Evolutionary conservation across 345 rosid species (phyloP).

Genomic region (Microthlaspi erraticum): DNA sequence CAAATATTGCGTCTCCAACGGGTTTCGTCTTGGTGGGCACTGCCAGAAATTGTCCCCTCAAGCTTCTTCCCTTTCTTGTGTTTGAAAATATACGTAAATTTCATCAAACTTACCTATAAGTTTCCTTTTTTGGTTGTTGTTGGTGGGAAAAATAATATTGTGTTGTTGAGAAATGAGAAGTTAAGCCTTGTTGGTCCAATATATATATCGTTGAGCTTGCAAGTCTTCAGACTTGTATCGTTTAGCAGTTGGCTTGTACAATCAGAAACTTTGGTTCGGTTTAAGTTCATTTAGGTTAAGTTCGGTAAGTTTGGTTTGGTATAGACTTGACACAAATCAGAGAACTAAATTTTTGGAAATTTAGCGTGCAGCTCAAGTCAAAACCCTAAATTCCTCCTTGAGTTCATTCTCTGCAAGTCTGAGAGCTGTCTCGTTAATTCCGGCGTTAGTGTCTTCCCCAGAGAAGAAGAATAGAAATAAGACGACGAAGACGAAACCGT

Average conservation of each 20-base stretch:
- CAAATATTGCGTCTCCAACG: constrained; percentile 39
- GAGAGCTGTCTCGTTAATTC: too few species aligned
- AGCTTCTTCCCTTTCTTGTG: constrained; percentile 39
- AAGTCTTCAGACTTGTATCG: background rate
- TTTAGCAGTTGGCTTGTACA: too few species aligned
- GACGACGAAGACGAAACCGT: too few species aligned
- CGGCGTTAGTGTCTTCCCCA: too few species aligned
- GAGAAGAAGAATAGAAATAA: too few species aligned
- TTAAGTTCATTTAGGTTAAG: background rate
- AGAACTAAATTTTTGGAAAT: too few species aligned
- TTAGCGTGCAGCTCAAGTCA: too few species aligned
- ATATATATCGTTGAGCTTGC: background rate
- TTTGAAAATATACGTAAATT: constrained; percentile 36
- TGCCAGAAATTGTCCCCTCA: constrained; percentile 43
- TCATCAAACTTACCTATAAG: background rate
- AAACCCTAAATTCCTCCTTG: too few species aligned
- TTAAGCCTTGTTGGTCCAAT: constrained; percentile 5
- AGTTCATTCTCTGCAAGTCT: too few species aligned
- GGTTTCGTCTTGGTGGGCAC: constrained; percentile 44
- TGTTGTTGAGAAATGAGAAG: constrained; percentile 14
- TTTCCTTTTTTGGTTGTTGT: constrained; percentile 12
- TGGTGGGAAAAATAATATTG: constrained; percentile 21
- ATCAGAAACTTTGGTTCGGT: too few species aligned
- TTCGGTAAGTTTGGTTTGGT: background rate
- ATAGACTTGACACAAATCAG: too few species aligned